Conservation (phyloP, 2,329 filamentous ascomycete species). For the Calonectria naviculata region DNA sequence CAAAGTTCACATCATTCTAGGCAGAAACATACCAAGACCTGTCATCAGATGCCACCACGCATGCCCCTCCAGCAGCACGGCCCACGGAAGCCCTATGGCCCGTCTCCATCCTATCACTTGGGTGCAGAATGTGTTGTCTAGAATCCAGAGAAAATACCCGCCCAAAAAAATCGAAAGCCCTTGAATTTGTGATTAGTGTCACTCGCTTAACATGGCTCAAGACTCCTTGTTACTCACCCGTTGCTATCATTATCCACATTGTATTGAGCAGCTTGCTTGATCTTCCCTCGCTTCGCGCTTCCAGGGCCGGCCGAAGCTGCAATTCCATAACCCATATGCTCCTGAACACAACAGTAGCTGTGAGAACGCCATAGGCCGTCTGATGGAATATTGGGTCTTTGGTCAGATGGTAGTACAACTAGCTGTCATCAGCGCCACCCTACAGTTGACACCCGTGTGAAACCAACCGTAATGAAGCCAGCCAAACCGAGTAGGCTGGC, state of each 20-base stretch:
- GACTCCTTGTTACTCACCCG: constrained; percentile 49
- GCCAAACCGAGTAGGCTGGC: constrained; percentile 65
- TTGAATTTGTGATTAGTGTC: constrained; percentile 11
- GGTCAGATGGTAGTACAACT: constrained; percentile 77
- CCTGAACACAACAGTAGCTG: constrained; percentile 75
- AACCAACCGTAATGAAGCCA: constrained; percentile 78
- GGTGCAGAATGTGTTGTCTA: constrained; percentile 83
- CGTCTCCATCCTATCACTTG: constrained; percentile 74
- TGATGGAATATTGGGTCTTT: constrained; percentile 89
- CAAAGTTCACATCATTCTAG: neutral
- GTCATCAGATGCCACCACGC: constrained; percentile 82
- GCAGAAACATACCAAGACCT: constrained; percentile 66
- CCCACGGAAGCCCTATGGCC: constrained; percentile 81
- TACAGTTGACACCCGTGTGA: neutral
- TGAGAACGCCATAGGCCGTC: constrained; percentile 79
- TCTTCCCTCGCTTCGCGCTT: constrained; percentile 59
- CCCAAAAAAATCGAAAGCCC: constrained; percentile 74
- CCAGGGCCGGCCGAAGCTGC: constrained; percentile 57
- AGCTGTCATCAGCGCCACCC: neutral
- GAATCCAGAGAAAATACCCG: constrained; percentile 81
- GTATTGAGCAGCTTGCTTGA: constrained; percentile 60
- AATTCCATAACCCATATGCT: constrained; percentile 80
- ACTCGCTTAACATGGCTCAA: neutral
- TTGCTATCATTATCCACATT: constrained; percentile 82
- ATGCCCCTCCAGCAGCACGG: constrained; percentile 72